These are phyloP conservation scores for Fusarium compactum DNA, from an alignment of 2,329 filamentous ascomycete species.

Conservation along the genomic window DNA sequence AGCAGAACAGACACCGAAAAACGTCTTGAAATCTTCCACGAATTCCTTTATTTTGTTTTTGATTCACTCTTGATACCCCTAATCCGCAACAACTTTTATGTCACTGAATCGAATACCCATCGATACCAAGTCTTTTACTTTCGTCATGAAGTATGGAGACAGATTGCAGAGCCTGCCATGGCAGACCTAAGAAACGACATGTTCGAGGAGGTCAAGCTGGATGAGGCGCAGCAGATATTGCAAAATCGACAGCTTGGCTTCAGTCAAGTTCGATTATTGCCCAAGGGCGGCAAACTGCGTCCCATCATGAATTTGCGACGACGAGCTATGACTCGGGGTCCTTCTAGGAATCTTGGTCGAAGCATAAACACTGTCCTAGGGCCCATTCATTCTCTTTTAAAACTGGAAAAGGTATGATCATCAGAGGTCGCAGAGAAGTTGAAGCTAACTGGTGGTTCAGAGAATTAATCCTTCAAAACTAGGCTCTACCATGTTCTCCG, in stretches of 20 bases:
- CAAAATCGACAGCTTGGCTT: constrained; percentile 76
- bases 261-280: constrained; percentile 83
- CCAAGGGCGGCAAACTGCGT: constrained; percentile 80
- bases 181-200: constrained; percentile 74
- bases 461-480: constrained; percentile 67
- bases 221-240: constrained; percentile 68
- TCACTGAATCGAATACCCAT: constrained; percentile 88
- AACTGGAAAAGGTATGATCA: constrained; percentile 76
- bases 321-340: constrained; percentile 65
- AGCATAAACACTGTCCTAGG: constrained; percentile 67
- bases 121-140: constrained; percentile 91
- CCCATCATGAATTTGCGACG: constrained; percentile 89
- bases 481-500: constrained; percentile 84
- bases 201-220: constrained; percentile 79
- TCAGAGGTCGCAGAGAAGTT: background rate
- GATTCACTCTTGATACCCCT: constrained; percentile 92
- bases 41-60: constrained; percentile 92
- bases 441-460: constrained; percentile 45
- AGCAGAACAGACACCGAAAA: constrained; percentile 80
- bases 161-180: constrained; percentile 79
- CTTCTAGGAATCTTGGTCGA: constrained; percentile 70
- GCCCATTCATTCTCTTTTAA: constrained; percentile 81
- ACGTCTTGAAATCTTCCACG: constrained; percentile 80
- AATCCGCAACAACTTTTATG: constrained; percentile 88
- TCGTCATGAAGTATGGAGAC: constrained; percentile 90